phyloP scores from a whole-genome alignment of 140 eudicot genomes.

The Cichorium intybus region DNA sequence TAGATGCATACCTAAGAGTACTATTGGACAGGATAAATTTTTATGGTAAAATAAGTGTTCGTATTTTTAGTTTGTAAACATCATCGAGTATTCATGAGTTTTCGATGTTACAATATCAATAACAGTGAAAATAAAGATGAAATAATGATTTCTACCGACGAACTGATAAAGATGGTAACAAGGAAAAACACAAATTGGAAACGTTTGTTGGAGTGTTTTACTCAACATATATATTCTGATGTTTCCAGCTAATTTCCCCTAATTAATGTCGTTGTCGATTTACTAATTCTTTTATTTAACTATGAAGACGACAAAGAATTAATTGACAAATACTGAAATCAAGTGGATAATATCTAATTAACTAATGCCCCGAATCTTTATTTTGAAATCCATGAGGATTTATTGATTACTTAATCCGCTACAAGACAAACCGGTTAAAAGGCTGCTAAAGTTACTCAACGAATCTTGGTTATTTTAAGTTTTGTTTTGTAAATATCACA shows the following conservation, averaged over 20 bases:
- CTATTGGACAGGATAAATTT: not conserved
- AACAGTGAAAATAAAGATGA: not conserved
- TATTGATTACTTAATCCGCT: slow-evolving; percentile 20
- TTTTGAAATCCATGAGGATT: slow-evolving; percentile 21
- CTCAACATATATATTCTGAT: slow-evolving; percentile 1
- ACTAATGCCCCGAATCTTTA: slow-evolving; percentile 25
- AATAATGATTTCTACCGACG: slow-evolving; percentile 2
- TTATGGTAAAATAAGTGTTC: not conserved
- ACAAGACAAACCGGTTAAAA: slow-evolving; percentile 22
- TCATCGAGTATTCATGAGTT: not conserved
- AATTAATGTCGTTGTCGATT: slow-evolving; percentile 10
- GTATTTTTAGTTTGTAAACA: no score
- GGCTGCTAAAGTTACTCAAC: slow-evolving; percentile 20
- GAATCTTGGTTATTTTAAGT: slow-evolving; percentile 7
- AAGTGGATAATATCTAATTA: slow-evolving; percentile 17
- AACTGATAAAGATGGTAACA: slow-evolving; percentile 7
- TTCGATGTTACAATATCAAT: not conserved
- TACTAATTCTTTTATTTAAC: not conserved
- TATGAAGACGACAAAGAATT: slow-evolving; percentile 21
- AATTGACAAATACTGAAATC: slow-evolving; percentile 1
- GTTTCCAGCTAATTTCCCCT: slow-evolving; percentile 31
- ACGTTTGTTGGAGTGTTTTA: slow-evolving; percentile 18
- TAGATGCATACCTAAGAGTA: not conserved
- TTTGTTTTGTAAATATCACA: not conserved
- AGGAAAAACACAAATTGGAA: slow-evolving; percentile 25